These are phyloP conservation scores for Pleodorina starrii DNA, from an alignment of 139 green algal species.

Conservation along the genomic window DNA sequence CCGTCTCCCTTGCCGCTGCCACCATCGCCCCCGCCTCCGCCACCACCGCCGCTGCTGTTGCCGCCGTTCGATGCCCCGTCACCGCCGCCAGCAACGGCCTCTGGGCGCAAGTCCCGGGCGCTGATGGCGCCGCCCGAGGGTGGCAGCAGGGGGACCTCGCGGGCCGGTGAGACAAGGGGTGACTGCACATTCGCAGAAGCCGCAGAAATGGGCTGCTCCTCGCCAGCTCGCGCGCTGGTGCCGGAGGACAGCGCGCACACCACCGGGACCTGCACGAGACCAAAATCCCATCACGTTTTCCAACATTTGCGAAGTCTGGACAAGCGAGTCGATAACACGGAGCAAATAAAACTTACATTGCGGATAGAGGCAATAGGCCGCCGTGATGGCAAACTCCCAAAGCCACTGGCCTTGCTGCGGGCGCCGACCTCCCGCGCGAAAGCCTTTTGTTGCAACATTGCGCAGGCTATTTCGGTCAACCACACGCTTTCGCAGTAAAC, in stretches of 20 bases:
- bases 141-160: background rate
- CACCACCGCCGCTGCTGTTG: conserved; percentile 44
- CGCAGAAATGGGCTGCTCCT: background rate
- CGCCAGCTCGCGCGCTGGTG: background rate
- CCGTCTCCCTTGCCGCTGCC: conserved; percentile 48
- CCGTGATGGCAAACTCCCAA: background rate
- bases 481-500: no score
- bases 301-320: no score
- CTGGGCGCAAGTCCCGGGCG: background rate
- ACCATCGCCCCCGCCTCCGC: background rate
- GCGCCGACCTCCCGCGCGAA: background rate
- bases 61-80: conserved; percentile 32
- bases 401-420: background rate
- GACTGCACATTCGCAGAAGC: background rate
- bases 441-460: background rate
- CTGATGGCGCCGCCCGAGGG: no score
- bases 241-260: background rate
- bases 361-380: background rate
- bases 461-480: background rate
- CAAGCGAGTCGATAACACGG: no score
- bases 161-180: background rate
- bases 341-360: background rate
- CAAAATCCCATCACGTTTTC: no score
- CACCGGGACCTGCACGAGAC: background rate
- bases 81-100: background rate